Evolutionary conservation across 2,329 filamentous ascomycete species (phyloP).

Genomic region (Trichoderma lentiforme): DNA sequence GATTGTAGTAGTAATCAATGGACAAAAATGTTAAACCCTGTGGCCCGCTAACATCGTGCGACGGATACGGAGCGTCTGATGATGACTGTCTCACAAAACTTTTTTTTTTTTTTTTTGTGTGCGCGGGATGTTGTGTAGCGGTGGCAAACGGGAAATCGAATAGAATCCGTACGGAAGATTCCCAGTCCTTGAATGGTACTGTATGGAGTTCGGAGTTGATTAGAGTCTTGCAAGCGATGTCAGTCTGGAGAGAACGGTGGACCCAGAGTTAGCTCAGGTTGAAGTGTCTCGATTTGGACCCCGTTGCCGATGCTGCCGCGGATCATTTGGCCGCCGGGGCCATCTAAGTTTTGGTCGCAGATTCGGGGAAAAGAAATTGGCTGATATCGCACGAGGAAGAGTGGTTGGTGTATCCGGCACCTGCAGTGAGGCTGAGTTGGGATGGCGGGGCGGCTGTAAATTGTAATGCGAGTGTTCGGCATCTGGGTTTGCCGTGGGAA

Average conservation of each 20-base stretch:
- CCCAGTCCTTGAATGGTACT: neutral
- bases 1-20: neutral
- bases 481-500: neutral
- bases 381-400: neutral
- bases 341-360: neutral
- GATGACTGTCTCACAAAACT: neutral
- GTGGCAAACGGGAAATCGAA: neutral
- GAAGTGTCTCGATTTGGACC: constrained; percentile 2
- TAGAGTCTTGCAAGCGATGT: neutral
- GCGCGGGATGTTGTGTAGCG: neutral
- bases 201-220: neutral
- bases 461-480: neutral
- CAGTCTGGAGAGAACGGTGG: constrained; percentile 1
- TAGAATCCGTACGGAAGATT: neutral
- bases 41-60: constrained; percentile 12
- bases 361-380: neutral
- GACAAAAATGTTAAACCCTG: neutral
- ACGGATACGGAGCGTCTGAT: constrained; percentile 11
- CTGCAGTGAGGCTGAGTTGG: neutral
- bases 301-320: constrained; percentile 16
- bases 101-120: neutral
- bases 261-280: neutral
- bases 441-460: neutral
- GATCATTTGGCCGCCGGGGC: neutral
- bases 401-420: neutral